Evolutionary conservation across 164 flowering plant species (phyloP).

Genomic region (Euptelea pleiosperma): DNA sequence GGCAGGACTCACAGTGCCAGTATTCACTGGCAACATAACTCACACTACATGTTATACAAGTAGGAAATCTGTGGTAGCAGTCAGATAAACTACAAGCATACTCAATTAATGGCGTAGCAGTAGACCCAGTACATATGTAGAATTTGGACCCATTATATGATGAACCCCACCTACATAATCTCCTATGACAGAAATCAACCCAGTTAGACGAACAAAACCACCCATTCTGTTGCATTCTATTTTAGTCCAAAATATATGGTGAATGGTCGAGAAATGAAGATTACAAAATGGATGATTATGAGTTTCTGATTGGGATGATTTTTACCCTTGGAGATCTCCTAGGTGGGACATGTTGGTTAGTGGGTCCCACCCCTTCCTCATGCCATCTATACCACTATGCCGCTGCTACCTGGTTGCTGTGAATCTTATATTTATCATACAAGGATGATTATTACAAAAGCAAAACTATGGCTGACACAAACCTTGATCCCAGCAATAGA

Average conservation of each 20-base stretch:
- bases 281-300: background rate
- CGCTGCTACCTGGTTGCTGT: too few species aligned
- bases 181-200: background rate
- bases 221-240: background rate
- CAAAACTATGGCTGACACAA: conserved; percentile 22
- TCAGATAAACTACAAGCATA: background rate
- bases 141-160: background rate
- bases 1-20: background rate
- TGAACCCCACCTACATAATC: background rate
- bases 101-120: background rate
- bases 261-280: background rate
- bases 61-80: background rate
- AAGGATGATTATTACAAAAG: background rate
- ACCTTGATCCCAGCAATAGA: conserved; percentile 94
- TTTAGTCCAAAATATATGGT: background rate
- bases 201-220: background rate
- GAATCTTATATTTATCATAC: background rate
- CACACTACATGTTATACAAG: too few species aligned
- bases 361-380: background rate
- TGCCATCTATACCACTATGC: background rate
- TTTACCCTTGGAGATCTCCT: background rate
- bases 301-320: conserved; percentile 1
- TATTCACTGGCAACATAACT: too few species aligned
- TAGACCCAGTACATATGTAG: background rate
- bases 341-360: background rate